Base-by-base conservation (phyloP, 1,139 yeast species). In the Nakaseomyces nivariensis region DNA sequence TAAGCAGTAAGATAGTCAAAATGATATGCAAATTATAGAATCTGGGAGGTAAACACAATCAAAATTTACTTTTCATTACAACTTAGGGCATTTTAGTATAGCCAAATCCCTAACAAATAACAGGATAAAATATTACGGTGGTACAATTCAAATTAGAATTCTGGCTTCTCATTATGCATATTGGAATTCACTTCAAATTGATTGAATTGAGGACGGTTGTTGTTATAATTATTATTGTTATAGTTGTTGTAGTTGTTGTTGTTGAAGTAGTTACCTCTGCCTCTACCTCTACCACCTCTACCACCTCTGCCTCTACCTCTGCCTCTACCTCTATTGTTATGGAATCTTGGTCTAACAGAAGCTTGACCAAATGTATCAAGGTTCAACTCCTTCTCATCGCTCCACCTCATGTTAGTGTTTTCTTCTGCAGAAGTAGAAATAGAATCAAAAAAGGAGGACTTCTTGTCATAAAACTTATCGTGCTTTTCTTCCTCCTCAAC, bases 381-480 rank as follows among this genome's bases (percentile, higher is more conserved):
- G 58, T 80, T 79, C 60, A 78, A 67, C 36, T 64, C 67, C 58
- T 76, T 78, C 59, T 81, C 86, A 54, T 79, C 83, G 43, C 73
- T 66, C 85, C 86, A 80, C 64, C 79, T 77, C 78, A 79, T 72
- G 37, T 62, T 66, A 6, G 61, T 60, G 44, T 59, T 70, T 49
- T 60, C 65, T 58, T 70, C 68, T 11, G 76, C 68, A 6, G 78
- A 70, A 6, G 86, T 79, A 8, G 94, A 84, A 54, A 88, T 77
- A 52, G 77, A 78, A 67, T 88, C 96, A 59, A 88, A 88, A 65
- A 88, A 88, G 1, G 95, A 86, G 10, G 86, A 77, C 58, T 76
- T 77, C 61, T 79, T 83, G 65, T 84, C 76, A 67, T 86, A 86
- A 43, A 74, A 77, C 38, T 69, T 51, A 38, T 56, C 66, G 13